Conservation (phyloP, 2,329 filamentous ascomycete genomes). For the Cercospora sojina region DNA sequence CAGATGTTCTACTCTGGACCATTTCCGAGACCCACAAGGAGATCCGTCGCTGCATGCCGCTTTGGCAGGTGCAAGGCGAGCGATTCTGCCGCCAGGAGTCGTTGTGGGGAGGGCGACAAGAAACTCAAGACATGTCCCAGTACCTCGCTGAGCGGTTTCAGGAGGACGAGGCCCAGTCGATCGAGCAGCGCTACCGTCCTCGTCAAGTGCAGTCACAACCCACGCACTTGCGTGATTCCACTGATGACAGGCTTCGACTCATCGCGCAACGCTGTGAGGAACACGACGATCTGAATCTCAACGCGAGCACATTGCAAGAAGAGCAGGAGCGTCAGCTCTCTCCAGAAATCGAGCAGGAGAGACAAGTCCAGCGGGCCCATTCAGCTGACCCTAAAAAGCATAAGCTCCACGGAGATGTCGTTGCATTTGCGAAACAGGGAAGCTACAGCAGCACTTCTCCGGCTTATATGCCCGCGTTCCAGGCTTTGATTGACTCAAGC, state of each 20-base stretch:
- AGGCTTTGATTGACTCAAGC: constrained; percentile 9
- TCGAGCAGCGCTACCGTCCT: constrained; percentile 49
- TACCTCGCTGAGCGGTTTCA: constrained; percentile 47
- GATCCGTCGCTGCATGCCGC: constrained; percentile 50
- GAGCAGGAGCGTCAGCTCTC: constrained; percentile 69
- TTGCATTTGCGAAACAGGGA: constrained; percentile 44
- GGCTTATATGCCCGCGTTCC: constrained; percentile 19
- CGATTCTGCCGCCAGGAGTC: constrained; percentile 43
- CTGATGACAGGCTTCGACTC: constrained; percentile 34
- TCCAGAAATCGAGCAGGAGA: constrained; percentile 63
- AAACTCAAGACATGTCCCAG: constrained; percentile 32
- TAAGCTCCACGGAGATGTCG: constrained; percentile 46
- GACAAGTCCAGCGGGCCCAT: constrained; percentile 51
- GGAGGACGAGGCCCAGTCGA: constrained; percentile 67
- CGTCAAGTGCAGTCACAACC: not conserved
- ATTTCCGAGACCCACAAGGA: constrained; percentile 59
- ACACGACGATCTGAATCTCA: constrained; percentile 27
- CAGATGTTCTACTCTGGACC: constrained; percentile 60
- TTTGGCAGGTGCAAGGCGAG: constrained; percentile 62
- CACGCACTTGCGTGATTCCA: not conserved
- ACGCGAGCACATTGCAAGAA: constrained; percentile 51
- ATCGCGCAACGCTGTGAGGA: constrained; percentile 25
- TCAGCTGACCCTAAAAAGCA: constrained; percentile 45
- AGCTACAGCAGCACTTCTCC: constrained; percentile 33
- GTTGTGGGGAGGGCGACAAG: constrained; percentile 46